phyloP scores from a whole-genome alignment of 805 yeast species.

The Candida sphagnicola region DNA sequence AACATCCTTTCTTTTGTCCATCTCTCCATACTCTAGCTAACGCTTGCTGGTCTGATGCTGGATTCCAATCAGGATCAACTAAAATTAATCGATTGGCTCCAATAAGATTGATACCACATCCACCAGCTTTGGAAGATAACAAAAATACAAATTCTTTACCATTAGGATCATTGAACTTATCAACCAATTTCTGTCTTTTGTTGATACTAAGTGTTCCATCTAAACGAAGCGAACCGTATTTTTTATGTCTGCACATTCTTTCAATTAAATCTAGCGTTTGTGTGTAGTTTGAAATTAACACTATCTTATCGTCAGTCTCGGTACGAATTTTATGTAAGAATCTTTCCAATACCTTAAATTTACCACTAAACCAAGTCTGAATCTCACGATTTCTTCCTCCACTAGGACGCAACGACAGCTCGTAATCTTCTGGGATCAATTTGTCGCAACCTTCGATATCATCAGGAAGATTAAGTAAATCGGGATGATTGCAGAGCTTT shows the following conservation, averaged over 20 bases:
- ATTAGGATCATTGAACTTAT: conserved; percentile 85
- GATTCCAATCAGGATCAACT: conserved; percentile 95
- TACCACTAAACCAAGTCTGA: conserved; percentile 82
- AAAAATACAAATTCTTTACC: conserved; percentile 84
- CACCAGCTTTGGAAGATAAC: conserved; percentile 95
- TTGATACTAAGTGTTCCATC: conserved; percentile 93
- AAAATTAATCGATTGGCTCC: conserved; percentile 91
- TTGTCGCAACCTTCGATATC: conserved; percentile 70
- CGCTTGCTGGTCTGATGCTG: conserved; percentile 98
- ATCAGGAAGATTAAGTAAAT: conserved; percentile 66
- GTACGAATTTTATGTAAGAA: conserved; percentile 70
- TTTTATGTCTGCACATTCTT: conserved; percentile 68
- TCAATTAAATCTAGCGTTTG: conserved; percentile 91
- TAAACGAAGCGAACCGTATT: conserved; percentile 74
- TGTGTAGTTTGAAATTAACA: conserved; percentile 89
- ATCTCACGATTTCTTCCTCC: conserved; percentile 64
- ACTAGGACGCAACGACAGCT: conserved; percentile 27
- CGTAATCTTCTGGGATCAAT: conserved; percentile 74
- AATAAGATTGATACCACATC: conserved; percentile 95
- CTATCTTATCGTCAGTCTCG: conserved; percentile 93
- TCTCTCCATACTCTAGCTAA: conserved; percentile 98
- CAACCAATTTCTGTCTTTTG: conserved; percentile 91
- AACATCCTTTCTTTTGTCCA: conserved; percentile 96
- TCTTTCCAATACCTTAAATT: conserved; percentile 78
- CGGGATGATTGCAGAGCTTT: conserved; percentile 94